Base-by-base conservation (phyloP, 257 asterid species). In the Anisodus acutangulus region DNA sequence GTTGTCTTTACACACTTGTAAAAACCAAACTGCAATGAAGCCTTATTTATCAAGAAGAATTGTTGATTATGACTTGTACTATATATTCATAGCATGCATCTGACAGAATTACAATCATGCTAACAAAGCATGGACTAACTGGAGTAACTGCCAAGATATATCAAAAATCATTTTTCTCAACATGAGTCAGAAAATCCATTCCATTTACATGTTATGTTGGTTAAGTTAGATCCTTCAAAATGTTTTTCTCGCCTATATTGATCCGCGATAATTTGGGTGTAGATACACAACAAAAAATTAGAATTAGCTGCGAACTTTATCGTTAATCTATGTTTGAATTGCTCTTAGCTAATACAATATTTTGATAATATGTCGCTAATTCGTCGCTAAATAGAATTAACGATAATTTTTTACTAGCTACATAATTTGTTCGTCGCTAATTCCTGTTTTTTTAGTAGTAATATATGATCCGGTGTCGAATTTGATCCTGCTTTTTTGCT, bases 31-130 rank as follows among this genome's bases (percentile, higher is more conserved):
- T 31, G 9, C 45, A 64, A 2, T 31, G 4, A 31, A 31, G 5
- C 71, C 1, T 66, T 11, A 66, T 66, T 31, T 31, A 31, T 66
- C 3, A 66, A 31, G 5, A 66, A 67, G 1, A 67, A 6, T 35
- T 35, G 11, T 67, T 67, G 49, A 67, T 67, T 67, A 35, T 37
- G 74, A 37, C 39, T 67, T 64, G 17, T 64, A 31, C 45, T 55
- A 63, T 63, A 66, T 66, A 66, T 66, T 26, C 39, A 66, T 31
- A 66, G 45, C 72, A 66, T 66, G 72, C 45, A 66, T 35, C 72
- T 66, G 45, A 66, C 72, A 66, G 45, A 64, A 64, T 26, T 10
- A 31, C 10, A 0, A 26, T 31, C 72, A 66, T 31, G 72, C 72
- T 31, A 31, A 66, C n/a, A 67, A 67, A 67, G 19, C 74, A 67